Base-by-base conservation (phyloP, 2,329 filamentous ascomycete species). In the Niveomyces coronatus region DNA sequence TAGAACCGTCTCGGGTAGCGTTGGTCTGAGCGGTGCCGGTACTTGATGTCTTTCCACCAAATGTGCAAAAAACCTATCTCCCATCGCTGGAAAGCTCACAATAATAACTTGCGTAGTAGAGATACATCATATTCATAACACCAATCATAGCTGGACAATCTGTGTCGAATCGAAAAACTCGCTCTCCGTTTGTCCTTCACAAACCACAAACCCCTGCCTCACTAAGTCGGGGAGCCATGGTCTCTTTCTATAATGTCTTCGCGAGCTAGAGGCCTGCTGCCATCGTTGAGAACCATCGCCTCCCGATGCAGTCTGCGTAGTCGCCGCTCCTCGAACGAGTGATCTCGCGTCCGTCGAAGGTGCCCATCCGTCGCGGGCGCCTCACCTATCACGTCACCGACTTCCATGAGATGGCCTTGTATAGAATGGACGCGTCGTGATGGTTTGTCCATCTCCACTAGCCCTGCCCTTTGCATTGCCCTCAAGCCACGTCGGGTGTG, bases 241-340 rank as follows among this genome's bases (percentile, higher is more conserved):
- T 68, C 70, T 44, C 74, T 64, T 56, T 91, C 80, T 37, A 88
- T 85, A 24, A 94, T 93, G 53, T 94, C 84, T 31, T 76, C 76
- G 45, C 77, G 74, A 4, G 74, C 77, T 31, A 94, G 57, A 2
- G 84, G 82, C 22, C 80, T 71, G 16, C 76, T 85, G n/a, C 85
- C 84, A 51, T 94, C 86, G 51, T 87, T 89, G 40, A 94, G 65
- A 15, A 95, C 87, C 74, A 95, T 88, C 4, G 86, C 87, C 62
- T 94, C 86, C 47, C 87, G 72, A 52, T 89, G 74, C 35, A 85
- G 72, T 46, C 87, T 72, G 43, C 86, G 68, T 43, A 88, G 66
- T 37, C 81, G 74, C 50, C 84, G 79, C 55, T 89, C 84, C 53
- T 78, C 78, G 6, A 61, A 65, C 42, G 67, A 76, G 53, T 76